Evolutionary conservation across 2,329 filamentous ascomycete species (phyloP).

Genomic region (Clonostachys byssicola): DNA sequence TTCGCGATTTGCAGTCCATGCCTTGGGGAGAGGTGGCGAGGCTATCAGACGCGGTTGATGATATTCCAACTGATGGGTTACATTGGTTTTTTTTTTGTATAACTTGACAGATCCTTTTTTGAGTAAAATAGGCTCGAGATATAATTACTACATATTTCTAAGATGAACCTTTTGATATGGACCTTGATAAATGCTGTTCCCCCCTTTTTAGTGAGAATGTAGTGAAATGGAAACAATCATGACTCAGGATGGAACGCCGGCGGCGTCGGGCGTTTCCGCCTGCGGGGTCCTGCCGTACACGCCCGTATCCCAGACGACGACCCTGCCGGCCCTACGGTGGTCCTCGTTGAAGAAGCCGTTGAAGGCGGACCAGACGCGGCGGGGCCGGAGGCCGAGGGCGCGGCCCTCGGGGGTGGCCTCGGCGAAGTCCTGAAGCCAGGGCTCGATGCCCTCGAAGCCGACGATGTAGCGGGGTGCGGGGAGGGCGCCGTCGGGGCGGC

Average conservation of each 20-base stretch:
- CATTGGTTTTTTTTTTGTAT: too few relatives aligned
- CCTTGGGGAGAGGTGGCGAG: too few relatives aligned
- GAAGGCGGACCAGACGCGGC: slow-evolving; percentile 49
- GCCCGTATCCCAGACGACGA: slow-evolving; percentile 57
- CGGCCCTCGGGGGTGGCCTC: slow-evolving; percentile 25
- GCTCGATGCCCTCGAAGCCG: slow-evolving; percentile 56
- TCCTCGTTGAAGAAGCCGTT: slow-evolving; percentile 64
- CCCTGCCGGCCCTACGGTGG: slow-evolving; percentile 46
- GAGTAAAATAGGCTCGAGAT: too few relatives aligned
- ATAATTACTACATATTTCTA: too few relatives aligned
- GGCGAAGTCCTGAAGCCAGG: slow-evolving; percentile 38
- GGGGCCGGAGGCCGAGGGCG: slow-evolving; percentile 31
- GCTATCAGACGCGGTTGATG: too few relatives aligned
- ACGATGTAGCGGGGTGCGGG: slow-evolving; percentile 49
- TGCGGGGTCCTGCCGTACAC: slow-evolving; percentile 14
- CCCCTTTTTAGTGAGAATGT: background rate
- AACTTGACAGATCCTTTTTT: too few relatives aligned
- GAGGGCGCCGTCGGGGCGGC: slow-evolving; percentile 6
- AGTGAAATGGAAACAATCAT: background rate
- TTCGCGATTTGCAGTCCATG: too few relatives aligned
- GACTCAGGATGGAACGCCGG: background rate
- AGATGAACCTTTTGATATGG: too few relatives aligned
- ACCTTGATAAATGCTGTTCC: too few relatives aligned
- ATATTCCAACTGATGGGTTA: too few relatives aligned
- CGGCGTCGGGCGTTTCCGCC: background rate